Evolutionary conservation across 768 basidiomycete genomes (phyloP).

Genomic region (Pleurotus pulmonarius): DNA sequence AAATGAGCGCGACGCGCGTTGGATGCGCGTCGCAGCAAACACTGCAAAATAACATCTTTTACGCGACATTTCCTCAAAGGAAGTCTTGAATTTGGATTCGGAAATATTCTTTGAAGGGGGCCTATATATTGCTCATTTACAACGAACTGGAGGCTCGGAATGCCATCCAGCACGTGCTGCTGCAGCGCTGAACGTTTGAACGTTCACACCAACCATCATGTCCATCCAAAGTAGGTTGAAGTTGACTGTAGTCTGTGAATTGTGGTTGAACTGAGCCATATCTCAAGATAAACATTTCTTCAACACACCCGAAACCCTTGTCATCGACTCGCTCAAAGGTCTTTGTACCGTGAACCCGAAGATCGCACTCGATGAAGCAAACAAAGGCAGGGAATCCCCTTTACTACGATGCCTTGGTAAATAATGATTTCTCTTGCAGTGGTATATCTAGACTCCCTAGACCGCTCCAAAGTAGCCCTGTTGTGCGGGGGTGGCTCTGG

Average conservation of each 20-base stretch:
- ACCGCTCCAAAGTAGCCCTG: conserved; percentile 67
- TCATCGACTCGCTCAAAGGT: conserved; percentile 75
- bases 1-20: neutral
- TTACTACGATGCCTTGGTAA: no score
- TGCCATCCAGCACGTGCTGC: no score
- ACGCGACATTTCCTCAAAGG: no score
- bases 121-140: no score
- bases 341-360: conserved; percentile 68
- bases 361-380: conserved; percentile 62
- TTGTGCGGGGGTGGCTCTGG: conserved; percentile 86
- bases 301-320: conserved; percentile 67
- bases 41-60: neutral
- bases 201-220: conserved; percentile 24
- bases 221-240: conserved; percentile 30
- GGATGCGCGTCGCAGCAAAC: neutral
- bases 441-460: conserved; percentile 53
- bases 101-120: no score
- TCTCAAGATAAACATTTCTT: conserved; percentile 68
- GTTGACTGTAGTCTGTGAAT: neutral
- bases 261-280: neutral
- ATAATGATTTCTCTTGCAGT: conserved; percentile 33
- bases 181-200: neutral
- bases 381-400: conserved; percentile 52
- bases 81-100: no score
- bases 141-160: no score